A percentile compares a stretch with the other conserved stretches of the same genome.
These are phyloP conservation scores for Arctium lappa DNA, from an alignment of 129 eudicot species.

Conservation along the genomic window DNA sequence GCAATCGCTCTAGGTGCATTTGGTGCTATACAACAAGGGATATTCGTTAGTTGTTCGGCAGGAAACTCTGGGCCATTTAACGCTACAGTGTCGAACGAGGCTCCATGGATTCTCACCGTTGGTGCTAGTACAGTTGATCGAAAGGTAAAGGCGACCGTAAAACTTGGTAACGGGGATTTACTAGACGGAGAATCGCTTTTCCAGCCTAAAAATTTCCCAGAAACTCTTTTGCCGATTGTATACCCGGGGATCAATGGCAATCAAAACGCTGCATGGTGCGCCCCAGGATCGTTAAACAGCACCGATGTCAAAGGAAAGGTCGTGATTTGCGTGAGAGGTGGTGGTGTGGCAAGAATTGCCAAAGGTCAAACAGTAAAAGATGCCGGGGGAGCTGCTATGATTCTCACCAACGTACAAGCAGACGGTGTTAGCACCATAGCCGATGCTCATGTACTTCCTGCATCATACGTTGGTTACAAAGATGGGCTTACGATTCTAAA, in stretches of 20 bases:
- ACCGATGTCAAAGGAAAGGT: conserved; percentile 54
- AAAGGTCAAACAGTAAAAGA: conserved; percentile 49
- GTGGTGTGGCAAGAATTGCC: conserved; percentile 18
- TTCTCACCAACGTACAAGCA: conserved; percentile 34
- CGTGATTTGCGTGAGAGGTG: conserved; percentile 48
- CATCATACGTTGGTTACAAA: conserved; percentile 43
- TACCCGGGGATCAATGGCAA: conserved; percentile 42
- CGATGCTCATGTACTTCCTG: conserved; percentile 58
- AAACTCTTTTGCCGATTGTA: conserved; percentile 46
- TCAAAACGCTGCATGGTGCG: conserved; percentile 20
- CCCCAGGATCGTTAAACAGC: conserved; percentile 35
- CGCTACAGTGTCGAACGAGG: conserved; percentile 45
- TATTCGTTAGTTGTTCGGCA: conserved; percentile 63
- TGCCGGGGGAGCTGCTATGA: conserved; percentile 77
- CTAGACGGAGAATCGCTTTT: conserved; percentile 54
- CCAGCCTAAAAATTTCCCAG: conserved; percentile 49
- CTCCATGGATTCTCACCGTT: conserved; percentile 80
- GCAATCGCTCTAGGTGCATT: conserved; percentile 42
- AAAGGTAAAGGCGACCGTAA: conserved; percentile 39
- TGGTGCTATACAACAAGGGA: conserved; percentile 57
- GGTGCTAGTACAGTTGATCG: conserved; percentile 75
- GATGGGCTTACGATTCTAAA: conserved; percentile 32
- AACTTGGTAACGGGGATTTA: conserved; percentile 37
- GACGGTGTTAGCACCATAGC: conserved; percentile 42
- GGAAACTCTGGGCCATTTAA: conserved; percentile 54